phyloP scores from a whole-genome alignment of 169 alveolate species.

The Blepharisma undulans region DNA sequence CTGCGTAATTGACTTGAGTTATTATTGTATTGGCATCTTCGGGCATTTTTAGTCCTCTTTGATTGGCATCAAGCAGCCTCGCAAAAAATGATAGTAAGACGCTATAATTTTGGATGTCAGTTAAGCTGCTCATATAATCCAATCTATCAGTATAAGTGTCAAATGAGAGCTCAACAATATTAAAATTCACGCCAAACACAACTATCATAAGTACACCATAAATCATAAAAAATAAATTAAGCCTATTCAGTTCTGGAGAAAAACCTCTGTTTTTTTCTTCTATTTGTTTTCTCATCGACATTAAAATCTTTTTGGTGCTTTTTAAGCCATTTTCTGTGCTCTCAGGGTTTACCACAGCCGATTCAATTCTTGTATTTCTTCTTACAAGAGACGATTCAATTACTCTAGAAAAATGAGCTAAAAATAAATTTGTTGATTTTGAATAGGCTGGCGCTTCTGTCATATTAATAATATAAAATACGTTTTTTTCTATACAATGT shows the following conservation, averaged over 20 bases:
- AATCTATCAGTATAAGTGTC: neutral
- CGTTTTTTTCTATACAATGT: neutral
- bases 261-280: neutral
- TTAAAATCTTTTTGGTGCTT: neutral
- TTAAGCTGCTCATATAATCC: neutral
- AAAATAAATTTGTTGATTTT: neutral
- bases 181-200: neutral
- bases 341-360: neutral
- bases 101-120: neutral
- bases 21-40: neutral
- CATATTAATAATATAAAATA: neutral
- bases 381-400: neutral
- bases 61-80: neutral
- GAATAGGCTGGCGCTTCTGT: neutral
- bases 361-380: neutral
- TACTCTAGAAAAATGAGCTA: neutral
- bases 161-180: neutral
- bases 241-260: slow-evolving; percentile 21
- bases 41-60: neutral
- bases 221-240: neutral
- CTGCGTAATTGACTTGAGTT: neutral
- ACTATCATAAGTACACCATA: neutral
- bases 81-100: neutral
- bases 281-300: neutral
- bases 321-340: neutral